Conservation (phyloP, 805 yeast species). For the Sugiyamaella mastotermitis region DNA sequence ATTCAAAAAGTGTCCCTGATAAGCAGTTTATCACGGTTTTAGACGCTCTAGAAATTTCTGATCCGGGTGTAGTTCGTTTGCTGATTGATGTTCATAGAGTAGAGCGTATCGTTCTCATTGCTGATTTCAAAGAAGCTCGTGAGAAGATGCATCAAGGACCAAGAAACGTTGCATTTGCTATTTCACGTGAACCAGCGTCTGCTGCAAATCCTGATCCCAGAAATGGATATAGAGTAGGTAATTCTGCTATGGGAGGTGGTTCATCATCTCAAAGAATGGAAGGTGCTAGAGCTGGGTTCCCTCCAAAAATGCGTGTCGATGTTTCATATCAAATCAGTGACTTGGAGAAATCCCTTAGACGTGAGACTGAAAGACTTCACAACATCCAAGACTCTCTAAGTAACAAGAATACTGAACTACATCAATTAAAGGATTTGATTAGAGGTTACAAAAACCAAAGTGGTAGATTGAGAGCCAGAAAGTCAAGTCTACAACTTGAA, state of each 20-base stretch:
- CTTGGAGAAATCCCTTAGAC: constrained; percentile 1
- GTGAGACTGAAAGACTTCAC: no score
- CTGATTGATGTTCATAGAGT: constrained; percentile 53
- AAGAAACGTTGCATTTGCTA: constrained; percentile 24
- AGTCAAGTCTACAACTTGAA: not conserved
- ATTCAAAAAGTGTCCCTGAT: constrained; percentile 39
- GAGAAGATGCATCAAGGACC: constrained; percentile 33
- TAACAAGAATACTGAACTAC: no score
- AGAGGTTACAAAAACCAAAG: no score
- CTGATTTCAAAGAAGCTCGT: constrained; percentile 48
- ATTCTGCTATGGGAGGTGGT: constrained; percentile 34
- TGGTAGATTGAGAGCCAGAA: no score
- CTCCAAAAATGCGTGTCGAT: constrained; percentile 35
- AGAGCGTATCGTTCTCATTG: constrained; percentile 53
- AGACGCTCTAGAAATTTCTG: constrained; percentile 53
- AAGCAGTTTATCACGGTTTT: constrained; percentile 42
- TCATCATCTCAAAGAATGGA: constrained; percentile 19
- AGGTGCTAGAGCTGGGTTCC: not conserved
- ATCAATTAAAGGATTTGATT: no score
- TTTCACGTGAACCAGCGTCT: not conserved
- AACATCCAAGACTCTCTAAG: no score
- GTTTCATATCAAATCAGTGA: constrained; percentile 6
- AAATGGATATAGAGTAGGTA: constrained; percentile 17
- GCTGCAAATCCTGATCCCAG: constrained; percentile 4
- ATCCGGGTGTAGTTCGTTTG: constrained; percentile 50